Conservation (phyloP, 2,329 filamentous ascomycete species). For the Fusarium algeriense region DNA sequence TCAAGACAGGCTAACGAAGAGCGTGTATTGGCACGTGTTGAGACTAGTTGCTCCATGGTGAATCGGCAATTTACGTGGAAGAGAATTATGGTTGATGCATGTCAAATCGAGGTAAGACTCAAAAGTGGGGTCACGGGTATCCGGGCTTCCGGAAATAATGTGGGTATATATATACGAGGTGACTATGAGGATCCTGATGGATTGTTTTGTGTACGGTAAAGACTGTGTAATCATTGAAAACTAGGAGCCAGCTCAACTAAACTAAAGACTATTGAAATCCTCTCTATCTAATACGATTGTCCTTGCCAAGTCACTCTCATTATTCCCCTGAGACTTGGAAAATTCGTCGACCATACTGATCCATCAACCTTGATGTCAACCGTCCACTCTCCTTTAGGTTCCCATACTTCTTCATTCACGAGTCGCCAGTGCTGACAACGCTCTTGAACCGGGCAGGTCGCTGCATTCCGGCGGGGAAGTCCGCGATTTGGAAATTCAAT, state of each 20-base stretch:
- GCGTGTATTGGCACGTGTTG: constrained; percentile 17
- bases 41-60: constrained; percentile 4
- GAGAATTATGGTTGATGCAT: background rate
- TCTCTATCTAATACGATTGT: accelerated
- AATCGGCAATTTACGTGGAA: background rate
- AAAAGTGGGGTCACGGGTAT: background rate
- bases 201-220: background rate
- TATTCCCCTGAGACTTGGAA: background rate
- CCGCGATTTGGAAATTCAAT: no score
- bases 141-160: no score
- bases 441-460: background rate
- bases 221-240: background rate
- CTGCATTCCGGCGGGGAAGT: accelerated
- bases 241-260: accelerated
- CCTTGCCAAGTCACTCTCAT: background rate
- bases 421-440: background rate
- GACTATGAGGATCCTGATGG: accelerated
- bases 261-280: accelerated
- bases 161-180: background rate
- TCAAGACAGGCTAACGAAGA: constrained; percentile 61
- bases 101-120: background rate
- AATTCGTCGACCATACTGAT: background rate
- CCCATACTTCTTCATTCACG: accelerated
- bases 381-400: background rate
- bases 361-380: background rate